These are phyloP conservation scores for Fusarium marasasianum DNA, from an alignment of 2,329 filamentous ascomycete genomes.

Conservation along the genomic window DNA sequence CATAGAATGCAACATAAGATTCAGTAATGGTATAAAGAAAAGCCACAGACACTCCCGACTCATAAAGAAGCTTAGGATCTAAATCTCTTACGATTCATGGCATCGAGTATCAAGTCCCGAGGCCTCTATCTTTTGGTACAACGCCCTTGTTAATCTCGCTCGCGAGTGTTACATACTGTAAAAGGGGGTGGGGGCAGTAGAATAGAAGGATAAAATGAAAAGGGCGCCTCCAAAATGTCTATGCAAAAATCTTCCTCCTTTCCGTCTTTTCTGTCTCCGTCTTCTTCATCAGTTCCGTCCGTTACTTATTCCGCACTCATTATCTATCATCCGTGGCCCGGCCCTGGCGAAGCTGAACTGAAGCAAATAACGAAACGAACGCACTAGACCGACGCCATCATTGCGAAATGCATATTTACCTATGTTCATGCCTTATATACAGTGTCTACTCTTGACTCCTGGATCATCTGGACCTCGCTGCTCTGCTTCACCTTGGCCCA, in stretches of 20 bases:
- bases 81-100: conserved; percentile 19
- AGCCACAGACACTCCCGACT: not conserved
- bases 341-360: conserved; percentile 12
- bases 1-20: not conserved
- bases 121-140: conserved; percentile 32
- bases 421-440: conserved; percentile 39
- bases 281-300: conserved; percentile 22
- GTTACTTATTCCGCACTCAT: conserved; percentile 30
- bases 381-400: conserved; percentile 20
- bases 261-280: not conserved
- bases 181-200: conserved; percentile 12
- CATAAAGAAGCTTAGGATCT: not conserved
- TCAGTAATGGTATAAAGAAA: not conserved
- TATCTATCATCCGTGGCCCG: conserved; percentile 37
- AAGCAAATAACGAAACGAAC: conserved; percentile 30
- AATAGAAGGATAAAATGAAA: conserved; percentile 36
- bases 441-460: conserved; percentile 11
- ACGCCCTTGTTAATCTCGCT: conserved; percentile 46
- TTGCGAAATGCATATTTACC: conserved; percentile 28
- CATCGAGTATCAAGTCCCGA: conserved; percentile 35
- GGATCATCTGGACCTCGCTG: not conserved
- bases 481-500: conserved; percentile 16
- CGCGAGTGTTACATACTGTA: conserved; percentile 42
- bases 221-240: conserved; percentile 32
- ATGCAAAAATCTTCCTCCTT: conserved; percentile 36